Evolutionary conservation across 306 rosid species (phyloP).

Genomic region (Sicyos edulis): DNA sequence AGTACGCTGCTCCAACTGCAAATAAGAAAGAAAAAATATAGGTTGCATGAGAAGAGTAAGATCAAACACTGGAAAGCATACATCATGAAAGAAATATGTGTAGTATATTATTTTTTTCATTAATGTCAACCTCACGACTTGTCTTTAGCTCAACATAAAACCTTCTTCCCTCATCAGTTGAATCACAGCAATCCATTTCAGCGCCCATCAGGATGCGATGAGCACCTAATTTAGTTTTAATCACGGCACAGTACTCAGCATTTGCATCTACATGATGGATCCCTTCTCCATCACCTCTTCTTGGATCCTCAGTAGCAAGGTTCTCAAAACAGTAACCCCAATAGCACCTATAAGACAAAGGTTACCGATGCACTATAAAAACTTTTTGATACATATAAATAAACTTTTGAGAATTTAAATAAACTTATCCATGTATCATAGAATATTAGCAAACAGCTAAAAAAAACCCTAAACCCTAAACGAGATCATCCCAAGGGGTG

Average conservation of each 20-base stretch:
- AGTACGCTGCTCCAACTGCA: constrained; percentile 71
- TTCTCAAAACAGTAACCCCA: constrained; percentile 93
- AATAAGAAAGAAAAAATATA: constrained; percentile 16
- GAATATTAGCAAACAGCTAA: neutral
- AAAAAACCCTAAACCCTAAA: neutral
- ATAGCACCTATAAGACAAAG: constrained; percentile 57
- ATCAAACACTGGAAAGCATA: neutral
- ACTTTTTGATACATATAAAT: neutral
- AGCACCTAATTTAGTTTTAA: constrained; percentile 92
- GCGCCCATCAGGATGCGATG: constrained; percentile 98
- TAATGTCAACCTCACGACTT: constrained; percentile 65
- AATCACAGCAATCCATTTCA: constrained; percentile 98
- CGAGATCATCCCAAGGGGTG: neutral
- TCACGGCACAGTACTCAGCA: constrained; percentile 78
- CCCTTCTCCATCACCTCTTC: constrained; percentile 69
- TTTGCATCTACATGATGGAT: constrained; percentile 89
- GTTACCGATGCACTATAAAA: neutral
- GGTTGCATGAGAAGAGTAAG: constrained; percentile 9
- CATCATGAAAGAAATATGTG: constrained; percentile 9
- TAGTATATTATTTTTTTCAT: neutral
- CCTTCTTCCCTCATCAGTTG: constrained; percentile 94
- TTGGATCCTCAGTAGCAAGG: constrained; percentile 98
- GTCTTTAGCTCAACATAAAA: constrained; percentile 91
- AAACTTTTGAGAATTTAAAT: neutral
- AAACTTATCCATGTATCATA: neutral